Conservation (phyloP, 805 yeast species). For the Monosporozyma siamensis region DNA sequence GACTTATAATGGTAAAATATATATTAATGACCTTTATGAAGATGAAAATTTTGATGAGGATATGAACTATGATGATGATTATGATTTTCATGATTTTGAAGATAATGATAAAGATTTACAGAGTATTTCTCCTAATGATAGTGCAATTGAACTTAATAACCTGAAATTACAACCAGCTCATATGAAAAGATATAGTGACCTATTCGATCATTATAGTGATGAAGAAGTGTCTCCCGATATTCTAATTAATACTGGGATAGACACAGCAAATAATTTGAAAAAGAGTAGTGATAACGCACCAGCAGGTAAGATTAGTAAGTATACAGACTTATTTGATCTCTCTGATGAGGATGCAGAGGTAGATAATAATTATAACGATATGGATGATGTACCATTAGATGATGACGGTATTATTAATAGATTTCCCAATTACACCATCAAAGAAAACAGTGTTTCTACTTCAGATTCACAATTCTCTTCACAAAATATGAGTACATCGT, state of each 20-base stretch:
- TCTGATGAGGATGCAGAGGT: constrained; percentile 5
- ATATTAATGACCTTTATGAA: constrained; percentile 33
- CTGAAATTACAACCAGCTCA: background rate
- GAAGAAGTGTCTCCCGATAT: background rate
- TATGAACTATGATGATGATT: constrained; percentile 31
- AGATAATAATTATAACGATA: background rate
- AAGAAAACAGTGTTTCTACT: too few relatives aligned
- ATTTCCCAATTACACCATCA: too few relatives aligned
- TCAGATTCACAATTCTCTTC: too few relatives aligned
- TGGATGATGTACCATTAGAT: too few relatives aligned
- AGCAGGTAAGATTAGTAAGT: background rate
- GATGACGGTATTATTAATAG: background rate
- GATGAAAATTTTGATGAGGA: constrained; percentile 37
- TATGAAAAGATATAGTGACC: constrained; percentile 15
- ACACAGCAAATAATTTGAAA: background rate
- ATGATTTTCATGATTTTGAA: constrained; percentile 22
- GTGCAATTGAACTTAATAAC: background rate
- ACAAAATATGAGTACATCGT: too few relatives aligned
- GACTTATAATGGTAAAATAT: constrained; percentile 14
- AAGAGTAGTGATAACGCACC: background rate
- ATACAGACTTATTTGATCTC: constrained; percentile 3
- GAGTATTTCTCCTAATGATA: background rate
- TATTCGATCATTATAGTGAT: constrained; percentile 19
- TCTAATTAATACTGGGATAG: background rate
- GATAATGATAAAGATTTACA: background rate